Evolutionary conservation across 495 filamentous ascomycete genomes (phyloP).

Genomic region (Durotheca rogersii): DNA sequence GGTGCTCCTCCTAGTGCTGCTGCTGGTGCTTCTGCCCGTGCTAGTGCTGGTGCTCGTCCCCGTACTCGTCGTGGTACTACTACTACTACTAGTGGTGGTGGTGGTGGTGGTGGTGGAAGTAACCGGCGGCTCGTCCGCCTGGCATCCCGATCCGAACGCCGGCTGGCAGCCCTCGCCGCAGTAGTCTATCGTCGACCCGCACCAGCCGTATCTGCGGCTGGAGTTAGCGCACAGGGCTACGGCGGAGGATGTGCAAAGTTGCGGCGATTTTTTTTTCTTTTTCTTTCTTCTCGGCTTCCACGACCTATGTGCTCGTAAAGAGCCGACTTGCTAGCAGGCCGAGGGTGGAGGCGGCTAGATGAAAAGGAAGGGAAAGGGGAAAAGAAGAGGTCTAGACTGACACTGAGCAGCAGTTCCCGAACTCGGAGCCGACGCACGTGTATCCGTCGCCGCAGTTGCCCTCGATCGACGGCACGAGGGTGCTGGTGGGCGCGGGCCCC

Average conservation of each 20-base stretch:
- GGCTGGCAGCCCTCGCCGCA: conserved; percentile 44
- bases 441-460: conserved; percentile 46
- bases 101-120: conserved; percentile 13
- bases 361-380: background rate
- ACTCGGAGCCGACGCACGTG: conserved; percentile 44
- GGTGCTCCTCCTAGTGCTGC: too few species aligned
- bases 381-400: conserved; percentile 24
- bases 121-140: conserved; percentile 22
- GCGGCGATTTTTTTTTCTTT: too few species aligned
- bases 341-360: too few species aligned
- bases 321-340: too few species aligned
- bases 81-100: conserved; percentile 18
- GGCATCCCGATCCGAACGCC: conserved; percentile 42
- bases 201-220: conserved; percentile 35
- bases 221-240: too few species aligned
- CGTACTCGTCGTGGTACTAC: too few species aligned
- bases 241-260: too few species aligned
- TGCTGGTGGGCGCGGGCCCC: conserved; percentile 30
- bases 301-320: too few species aligned
- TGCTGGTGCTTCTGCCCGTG: too few species aligned
- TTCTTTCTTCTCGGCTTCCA: too few species aligned
- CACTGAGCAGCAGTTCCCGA: conserved; percentile 45
- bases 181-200: conserved; percentile 42
- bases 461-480: conserved; percentile 32
- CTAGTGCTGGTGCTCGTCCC: too few species aligned